A percentile compares a stretch with the other conserved stretches of the same genome.
Conservation (phyloP, 768 basidiomycete genomes). For the Sarcodon sp. region DNA sequence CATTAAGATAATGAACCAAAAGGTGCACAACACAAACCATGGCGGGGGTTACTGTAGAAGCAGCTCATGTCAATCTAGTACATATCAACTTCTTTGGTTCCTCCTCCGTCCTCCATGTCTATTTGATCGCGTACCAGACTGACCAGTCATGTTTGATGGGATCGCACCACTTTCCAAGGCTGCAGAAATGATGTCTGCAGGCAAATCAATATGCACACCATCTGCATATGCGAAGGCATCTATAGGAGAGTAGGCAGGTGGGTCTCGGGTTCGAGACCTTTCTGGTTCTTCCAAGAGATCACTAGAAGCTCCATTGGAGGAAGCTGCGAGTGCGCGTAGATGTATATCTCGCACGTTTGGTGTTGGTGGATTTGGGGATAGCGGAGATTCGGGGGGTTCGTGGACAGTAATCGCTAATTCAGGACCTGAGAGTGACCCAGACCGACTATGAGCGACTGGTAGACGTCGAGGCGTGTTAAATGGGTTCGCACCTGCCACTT, state of each 20-base stretch:
- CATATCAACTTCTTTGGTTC: no score
- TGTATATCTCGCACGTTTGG: constrained; percentile 75
- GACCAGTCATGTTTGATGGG: constrained; percentile 26
- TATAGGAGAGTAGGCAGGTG: constrained; percentile 82
- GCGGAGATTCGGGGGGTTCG: constrained; percentile 70
- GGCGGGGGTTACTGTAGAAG: neutral
- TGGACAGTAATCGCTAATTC: constrained; percentile 61
- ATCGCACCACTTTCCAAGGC: constrained; percentile 67
- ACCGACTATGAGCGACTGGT: constrained; percentile 18
- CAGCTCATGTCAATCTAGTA: no score
- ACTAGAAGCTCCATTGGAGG: neutral
- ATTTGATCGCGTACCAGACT: no score
- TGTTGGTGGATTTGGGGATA: constrained; percentile 63
- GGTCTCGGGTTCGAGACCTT: constrained; percentile 30
- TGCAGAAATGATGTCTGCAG: constrained; percentile 84
- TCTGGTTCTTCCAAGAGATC: constrained; percentile 7
- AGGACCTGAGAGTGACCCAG: constrained; percentile 34
- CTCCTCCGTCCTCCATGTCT: no score
- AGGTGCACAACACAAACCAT: neutral
- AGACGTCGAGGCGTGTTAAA: constrained; percentile 65
- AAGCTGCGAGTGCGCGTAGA: constrained; percentile 44
- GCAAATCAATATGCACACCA: constrained; percentile 87
- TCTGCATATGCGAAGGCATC: constrained; percentile 77
- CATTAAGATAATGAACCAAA: no score
- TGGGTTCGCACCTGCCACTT: constrained; percentile 71